Evolutionary conservation across 1,139 yeast species (phyloP), one percentile per base, ranked within the genome.

Genomic region (Geotrichum europaeum): DNA sequence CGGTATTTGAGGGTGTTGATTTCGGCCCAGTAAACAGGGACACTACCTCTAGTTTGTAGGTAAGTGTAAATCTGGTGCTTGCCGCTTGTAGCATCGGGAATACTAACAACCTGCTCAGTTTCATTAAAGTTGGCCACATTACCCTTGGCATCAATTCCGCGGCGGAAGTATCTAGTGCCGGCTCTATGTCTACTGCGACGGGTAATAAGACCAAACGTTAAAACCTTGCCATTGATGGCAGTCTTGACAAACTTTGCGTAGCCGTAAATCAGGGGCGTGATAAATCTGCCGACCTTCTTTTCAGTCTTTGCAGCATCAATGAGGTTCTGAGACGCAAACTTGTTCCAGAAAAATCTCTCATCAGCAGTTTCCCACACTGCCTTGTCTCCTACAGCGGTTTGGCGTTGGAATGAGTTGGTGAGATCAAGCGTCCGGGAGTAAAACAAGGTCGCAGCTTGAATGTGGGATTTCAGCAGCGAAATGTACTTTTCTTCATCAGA

Each of bases 11-110:
- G 78, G 71, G 90, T 87, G 76, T 92, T 94, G 71, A 94, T 83
- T 74, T 94, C 99, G 9, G 95, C 89, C 99, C 99, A 94, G 72
- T 79, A 87, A n/a, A 89, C 94, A 7, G 99, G 99, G 30, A 94
- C 98, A 2, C 96, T 89, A 32, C 99, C 99, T 77, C 99, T 83
- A 3, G 95, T 92, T 52, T 59, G 61, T 22, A 59, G 24, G 72
- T 58, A 76, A 76, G 43, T 69, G 73, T 20, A 70, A 66, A n/a
- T 68, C 68, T 15, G 50, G 4, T 18, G 18, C 10, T 32, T 45
- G n/a, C 56, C 54, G 59, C 79, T 77, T 30, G 50, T 53, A n/a
- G 25, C 32, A 6, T 50, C 28, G 6, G 60, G 63, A 22, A 85
- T 77, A 34, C 85, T 75, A 64, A 92, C 76, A 36, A 94, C 72